Percentiles rank a stretch among this genome's conserved stretches.
Evolutionary conservation across 768 basidiomycete genomes (phyloP).

Genomic region (Amanita jacksonii): DNA sequence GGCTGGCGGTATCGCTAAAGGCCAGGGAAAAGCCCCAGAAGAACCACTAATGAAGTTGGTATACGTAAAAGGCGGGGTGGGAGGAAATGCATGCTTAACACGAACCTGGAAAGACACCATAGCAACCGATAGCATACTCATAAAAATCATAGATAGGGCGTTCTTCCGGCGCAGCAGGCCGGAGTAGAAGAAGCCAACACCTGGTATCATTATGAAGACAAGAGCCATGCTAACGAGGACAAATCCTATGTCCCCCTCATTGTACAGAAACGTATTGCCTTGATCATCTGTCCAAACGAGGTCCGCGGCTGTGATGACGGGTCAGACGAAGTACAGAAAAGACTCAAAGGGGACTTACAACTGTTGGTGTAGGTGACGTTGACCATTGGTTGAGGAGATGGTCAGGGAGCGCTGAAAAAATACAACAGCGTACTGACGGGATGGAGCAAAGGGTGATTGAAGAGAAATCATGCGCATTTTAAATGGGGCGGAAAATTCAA

Average conservation of each 20-base stretch:
- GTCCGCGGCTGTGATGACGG: conserved; percentile 34
- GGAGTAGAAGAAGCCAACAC: conserved; percentile 84
- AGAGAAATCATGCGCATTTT: background rate
- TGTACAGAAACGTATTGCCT: conserved; percentile 28
- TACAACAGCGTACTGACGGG: too few species aligned
- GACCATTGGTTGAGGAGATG: background rate
- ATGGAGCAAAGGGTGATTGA: too few species aligned
- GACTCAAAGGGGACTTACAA: too few species aligned
- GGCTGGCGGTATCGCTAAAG: conserved; percentile 66
- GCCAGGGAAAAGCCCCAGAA: conserved; percentile 96
- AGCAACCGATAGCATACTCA: conserved; percentile 66
- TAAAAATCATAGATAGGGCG: conserved; percentile 83
- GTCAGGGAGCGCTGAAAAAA: background rate
- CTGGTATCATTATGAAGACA: conserved; percentile 81
- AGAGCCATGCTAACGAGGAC: conserved; percentile 65
- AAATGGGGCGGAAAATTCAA: background rate
- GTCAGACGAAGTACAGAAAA: too few species aligned
- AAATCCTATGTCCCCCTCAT: conserved; percentile 45
- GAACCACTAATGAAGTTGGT: conserved; percentile 60
- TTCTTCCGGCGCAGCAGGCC: conserved; percentile 90
- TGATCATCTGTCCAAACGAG: conserved; percentile 21
- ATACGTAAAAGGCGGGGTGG: background rate
- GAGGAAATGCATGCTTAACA: background rate
- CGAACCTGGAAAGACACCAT: conserved; percentile 80
- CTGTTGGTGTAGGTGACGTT: conserved; percentile 3